Evolutionary conservation across 2,329 filamentous ascomycete genomes (phyloP).

Genomic region (Blastomyces parvus): DNA sequence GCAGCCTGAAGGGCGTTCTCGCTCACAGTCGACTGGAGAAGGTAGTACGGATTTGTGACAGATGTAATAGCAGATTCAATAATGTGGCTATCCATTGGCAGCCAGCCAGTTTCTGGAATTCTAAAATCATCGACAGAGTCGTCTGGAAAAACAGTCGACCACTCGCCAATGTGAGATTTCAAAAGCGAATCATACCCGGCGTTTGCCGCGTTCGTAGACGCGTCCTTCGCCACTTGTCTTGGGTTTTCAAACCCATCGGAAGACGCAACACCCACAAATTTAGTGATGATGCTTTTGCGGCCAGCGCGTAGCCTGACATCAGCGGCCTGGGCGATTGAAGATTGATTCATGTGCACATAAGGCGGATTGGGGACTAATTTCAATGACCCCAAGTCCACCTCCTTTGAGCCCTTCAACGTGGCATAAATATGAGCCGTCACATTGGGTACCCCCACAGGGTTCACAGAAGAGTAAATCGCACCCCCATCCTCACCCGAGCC

Average conservation of each 20-base stretch:
- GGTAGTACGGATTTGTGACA: slow-evolving; percentile 40
- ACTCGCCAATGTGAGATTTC: slow-evolving; percentile 50
- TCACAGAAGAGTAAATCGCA: slow-evolving; percentile 56
- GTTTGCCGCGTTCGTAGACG: slow-evolving; percentile 42
- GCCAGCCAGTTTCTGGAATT: slow-evolving; percentile 45
- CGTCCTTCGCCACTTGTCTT: slow-evolving; percentile 45
- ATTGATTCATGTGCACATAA: slow-evolving; percentile 48
- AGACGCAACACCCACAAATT: slow-evolving; percentile 60
- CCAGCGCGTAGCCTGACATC: slow-evolving; percentile 45
- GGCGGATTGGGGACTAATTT: slow-evolving; percentile 37
- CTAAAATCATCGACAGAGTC: slow-evolving; percentile 56
- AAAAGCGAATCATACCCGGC: slow-evolving; percentile 49
- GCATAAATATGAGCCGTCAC: slow-evolving; percentile 53
- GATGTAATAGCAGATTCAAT: slow-evolving; percentile 44
- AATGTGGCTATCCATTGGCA: slow-evolving; percentile 49
- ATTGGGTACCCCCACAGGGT: slow-evolving; percentile 51
- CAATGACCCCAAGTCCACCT: slow-evolving; percentile 36
- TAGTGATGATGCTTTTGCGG: slow-evolving; percentile 48
- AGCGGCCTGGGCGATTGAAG: slow-evolving; percentile 56
- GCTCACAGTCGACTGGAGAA: slow-evolving; percentile 43
- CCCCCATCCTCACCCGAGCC: slow-evolving; percentile 47
- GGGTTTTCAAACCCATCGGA: slow-evolving; percentile 57
- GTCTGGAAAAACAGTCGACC: slow-evolving; percentile 51
- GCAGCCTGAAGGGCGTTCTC: slow-evolving; percentile 45
- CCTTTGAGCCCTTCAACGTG: slow-evolving; percentile 32